Conservation (phyloP, 1,284 basidiomycete species). For the Puccinia hordei region DNA sequence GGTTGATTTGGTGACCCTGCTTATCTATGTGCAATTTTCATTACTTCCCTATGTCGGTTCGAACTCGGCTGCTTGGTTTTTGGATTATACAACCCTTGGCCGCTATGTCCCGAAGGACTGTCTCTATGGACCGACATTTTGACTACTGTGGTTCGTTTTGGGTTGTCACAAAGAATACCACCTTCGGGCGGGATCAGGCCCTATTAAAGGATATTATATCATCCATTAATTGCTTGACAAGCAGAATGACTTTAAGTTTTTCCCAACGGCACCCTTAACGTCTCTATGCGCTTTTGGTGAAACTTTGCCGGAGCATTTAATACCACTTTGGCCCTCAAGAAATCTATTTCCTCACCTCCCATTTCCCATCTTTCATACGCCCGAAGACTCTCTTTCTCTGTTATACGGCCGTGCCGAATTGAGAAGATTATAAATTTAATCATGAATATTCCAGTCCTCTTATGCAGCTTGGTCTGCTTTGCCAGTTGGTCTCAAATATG, state of each 20-base stretch:
- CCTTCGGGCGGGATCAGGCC: neutral
- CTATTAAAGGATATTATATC: neutral
- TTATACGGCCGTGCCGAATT: neutral
- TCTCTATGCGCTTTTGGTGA: neutral
- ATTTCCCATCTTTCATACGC: neutral
- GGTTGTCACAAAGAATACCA: neutral
- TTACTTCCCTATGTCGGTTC: too few species aligned
- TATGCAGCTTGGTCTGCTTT: slow-evolving; percentile 5
- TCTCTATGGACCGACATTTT: too few species aligned
- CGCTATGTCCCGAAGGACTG: too few species aligned
- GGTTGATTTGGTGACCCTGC: too few species aligned
- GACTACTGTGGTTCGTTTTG: too few species aligned
- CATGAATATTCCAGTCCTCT: neutral
- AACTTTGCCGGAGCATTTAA: too few species aligned
- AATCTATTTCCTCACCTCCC: neutral
- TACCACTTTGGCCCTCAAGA: neutral
- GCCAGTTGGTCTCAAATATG: neutral
- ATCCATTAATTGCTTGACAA: neutral
- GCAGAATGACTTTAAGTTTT: neutral
- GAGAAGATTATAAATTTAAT: too few species aligned
- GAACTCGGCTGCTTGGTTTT: too few species aligned
- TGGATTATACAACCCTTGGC: too few species aligned
- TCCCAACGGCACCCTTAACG: neutral
- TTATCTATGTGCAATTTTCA: too few species aligned
- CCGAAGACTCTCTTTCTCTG: neutral